Evolutionary conservation across 345 rosid genomes (phyloP), one percentile per base, ranked within the genome.

Genomic region (Eucalyptus cloeziana): DNA sequence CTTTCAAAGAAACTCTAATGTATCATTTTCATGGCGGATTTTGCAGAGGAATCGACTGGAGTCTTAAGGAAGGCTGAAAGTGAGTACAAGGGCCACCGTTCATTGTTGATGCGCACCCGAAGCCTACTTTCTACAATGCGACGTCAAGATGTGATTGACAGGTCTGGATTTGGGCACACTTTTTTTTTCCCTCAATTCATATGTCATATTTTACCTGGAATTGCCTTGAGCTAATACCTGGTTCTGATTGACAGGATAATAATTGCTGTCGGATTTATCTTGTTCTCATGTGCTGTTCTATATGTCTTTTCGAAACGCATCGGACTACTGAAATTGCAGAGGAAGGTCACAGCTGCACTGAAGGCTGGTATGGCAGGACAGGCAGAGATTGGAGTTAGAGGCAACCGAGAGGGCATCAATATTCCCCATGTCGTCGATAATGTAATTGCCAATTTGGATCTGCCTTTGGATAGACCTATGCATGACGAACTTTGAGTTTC

Each of bases 1-100:
- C 88, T 37, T 62, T 44, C 0, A 3, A 76, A 76, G 47, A 33
- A 33, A 8, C 81, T 71, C 7, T 0, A 21, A 37, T 87, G 50
- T 88, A 27, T 87, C 5, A 40, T 81, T 40, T 86, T 25, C 51
- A 12, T 85, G 67, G 81, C 79, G 91, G 86, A 71, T 87, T 79
- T 49, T 88, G 81, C 92, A 98, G 99, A 97, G 88, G 99, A 97
- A 91, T 97, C 99, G 64, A 95, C 98, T 2, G 96, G 96, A 88
- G 95, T 94, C 37, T 91, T 98, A 85, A 94, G 87, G 83, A 96
- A 96, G 90, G 98, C 99, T 79, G 99, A 98, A 91, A 96, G 94
- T 91, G 99, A 98, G 93, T 98, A 98, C 91, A 97, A 96, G 93
- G 99, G 98, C 67, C 99, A 98, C 67, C 96, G 92, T 86, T 97